Base-by-base conservation (phyloP, 2,329 filamentous ascomycete species). In the Pseudocercospora cruenta region DNA sequence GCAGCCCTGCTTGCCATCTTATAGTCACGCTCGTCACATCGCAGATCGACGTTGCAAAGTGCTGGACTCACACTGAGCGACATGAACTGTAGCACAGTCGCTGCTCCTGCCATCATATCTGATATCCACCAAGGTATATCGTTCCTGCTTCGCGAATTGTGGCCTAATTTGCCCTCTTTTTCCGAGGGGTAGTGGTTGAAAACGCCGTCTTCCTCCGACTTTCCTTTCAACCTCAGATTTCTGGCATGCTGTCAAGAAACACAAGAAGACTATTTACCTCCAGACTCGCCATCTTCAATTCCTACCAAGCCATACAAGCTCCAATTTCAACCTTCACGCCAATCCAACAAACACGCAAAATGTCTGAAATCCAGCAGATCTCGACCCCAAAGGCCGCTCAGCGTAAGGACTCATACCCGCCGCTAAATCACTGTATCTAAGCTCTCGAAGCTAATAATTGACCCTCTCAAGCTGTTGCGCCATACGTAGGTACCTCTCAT, bases 311-410 rank as follows among this genome's bases (percentile, higher is more conserved):
- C n/a, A 4, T 39, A 26, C 16, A 6, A 31, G 4, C 16, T 19
- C 26, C 51, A 1, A 4, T 2, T 31, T 43, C 8, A 19, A 36
- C 55, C 1, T 9, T 43, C 19, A 8, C n/a, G 16, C 16, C 31
- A 14, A 16, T 19, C n/a, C 62, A 36, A 22, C 65, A 67, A 21
- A 58, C 57, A 31, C 60, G 67, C 63, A 75, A 72, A 68, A 82
- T 82, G 80, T 77, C 79, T 47, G 80, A 80, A 53, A 79, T 82
- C 62, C 80, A 81, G 76, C 79, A 80, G 67, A 75, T 82, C 58
- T 73, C 77, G 67, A 80, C 80, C 8, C 73, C 75, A 39, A 77
- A 81, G 68, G 81, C 80, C 10, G 79, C 77, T 66, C 79, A 80
- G 64, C 79, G 80, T 82, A 76, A 71, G 79, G 24, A 55, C 51